These are phyloP conservation scores for Lasiodiplodia sp. DNA, from an alignment of 2,329 filamentous ascomycete species.

Conservation along the genomic window DNA sequence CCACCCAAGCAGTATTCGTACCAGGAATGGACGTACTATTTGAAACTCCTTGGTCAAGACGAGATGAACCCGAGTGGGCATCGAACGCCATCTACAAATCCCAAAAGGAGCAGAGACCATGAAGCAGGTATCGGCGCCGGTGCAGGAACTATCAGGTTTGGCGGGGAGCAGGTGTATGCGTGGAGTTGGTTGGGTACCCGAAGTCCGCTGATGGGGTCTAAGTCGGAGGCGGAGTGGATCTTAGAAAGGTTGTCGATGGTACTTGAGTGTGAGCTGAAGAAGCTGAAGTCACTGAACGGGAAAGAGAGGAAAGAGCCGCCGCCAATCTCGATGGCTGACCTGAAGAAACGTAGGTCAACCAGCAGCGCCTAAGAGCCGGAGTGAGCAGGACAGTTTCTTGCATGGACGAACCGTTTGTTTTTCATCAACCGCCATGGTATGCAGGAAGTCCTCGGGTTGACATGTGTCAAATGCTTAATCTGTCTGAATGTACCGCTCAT, in stretches of 20 bases:
- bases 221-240: slow-evolving; percentile 77
- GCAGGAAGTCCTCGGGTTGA: background rate
- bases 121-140: slow-evolving; percentile 22
- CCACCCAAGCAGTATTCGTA: slow-evolving; percentile 51
- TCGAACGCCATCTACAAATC: slow-evolving; percentile 38
- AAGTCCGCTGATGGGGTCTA: slow-evolving; percentile 73
- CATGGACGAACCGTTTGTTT: background rate
- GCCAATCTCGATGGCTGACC: slow-evolving; percentile 44
- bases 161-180: slow-evolving; percentile 58
- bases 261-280: slow-evolving; percentile 55
- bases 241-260: slow-evolving; percentile 67
- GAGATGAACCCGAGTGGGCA: slow-evolving; percentile 50
- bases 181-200: slow-evolving; percentile 79
- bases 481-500: background rate
- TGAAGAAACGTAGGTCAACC: slow-evolving; percentile 22
- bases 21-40: slow-evolving; percentile 49
- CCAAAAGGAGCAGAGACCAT: slow-evolving; percentile 28
- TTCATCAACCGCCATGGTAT: background rate
- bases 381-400: background rate
- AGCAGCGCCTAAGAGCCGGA: background rate
- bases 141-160: slow-evolving; percentile 32
- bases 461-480: background rate
- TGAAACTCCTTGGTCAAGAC: slow-evolving; percentile 47
- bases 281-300: slow-evolving; percentile 37
- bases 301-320: slow-evolving; percentile 37